phyloP scores from a whole-genome alignment of 2,329 filamentous ascomycete species.

The Aspergillus sp. region DNA sequence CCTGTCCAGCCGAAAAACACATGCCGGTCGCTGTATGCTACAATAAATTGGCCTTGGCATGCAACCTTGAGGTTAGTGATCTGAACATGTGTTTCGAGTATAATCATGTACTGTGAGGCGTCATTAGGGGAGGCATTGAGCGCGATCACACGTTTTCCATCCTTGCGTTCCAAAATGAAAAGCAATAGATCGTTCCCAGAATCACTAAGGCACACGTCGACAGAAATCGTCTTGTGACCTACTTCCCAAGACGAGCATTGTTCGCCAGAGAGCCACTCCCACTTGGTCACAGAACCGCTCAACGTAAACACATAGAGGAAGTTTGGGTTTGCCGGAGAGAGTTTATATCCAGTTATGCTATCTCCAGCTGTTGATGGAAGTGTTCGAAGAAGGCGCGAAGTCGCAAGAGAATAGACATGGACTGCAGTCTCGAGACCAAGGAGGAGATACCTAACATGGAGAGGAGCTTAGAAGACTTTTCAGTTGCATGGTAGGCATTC shows the following conservation, averaged over 20 bases:
- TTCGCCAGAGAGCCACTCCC: slow-evolving; percentile 59
- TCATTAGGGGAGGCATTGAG: slow-evolving; percentile 26
- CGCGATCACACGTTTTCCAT: slow-evolving; percentile 42
- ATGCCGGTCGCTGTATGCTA: slow-evolving; percentile 43
- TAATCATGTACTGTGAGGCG: slow-evolving; percentile 23
- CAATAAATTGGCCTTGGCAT: slow-evolving; percentile 35
- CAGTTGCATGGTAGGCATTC: background rate
- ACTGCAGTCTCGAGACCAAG: slow-evolving; percentile 73
- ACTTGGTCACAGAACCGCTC: slow-evolving; percentile 55
- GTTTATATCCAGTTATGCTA: slow-evolving; percentile 53
- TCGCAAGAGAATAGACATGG: slow-evolving; percentile 77
- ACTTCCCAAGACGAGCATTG: slow-evolving; percentile 49
- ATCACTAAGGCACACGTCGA: slow-evolving; percentile 24
- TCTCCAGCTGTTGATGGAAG: slow-evolving; percentile 59
- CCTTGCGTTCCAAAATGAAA: slow-evolving; percentile 40
- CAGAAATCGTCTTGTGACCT: slow-evolving; percentile 37
- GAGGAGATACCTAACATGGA: slow-evolving; percentile 65
- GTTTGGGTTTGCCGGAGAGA: slow-evolving; percentile 55
- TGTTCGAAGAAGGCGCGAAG: slow-evolving; percentile 76
- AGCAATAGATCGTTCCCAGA: slow-evolving; percentile 34
- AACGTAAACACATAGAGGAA: slow-evolving; percentile 57
- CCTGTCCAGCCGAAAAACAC: slow-evolving; percentile 63
- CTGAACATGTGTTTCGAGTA: slow-evolving; percentile 33
- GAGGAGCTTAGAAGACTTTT: slow-evolving; percentile 4
- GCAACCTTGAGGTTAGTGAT: slow-evolving; percentile 35